Evolutionary conservation across 345 rosid genomes (phyloP).

Genomic region (Aquilaria yunnanensis): DNA sequence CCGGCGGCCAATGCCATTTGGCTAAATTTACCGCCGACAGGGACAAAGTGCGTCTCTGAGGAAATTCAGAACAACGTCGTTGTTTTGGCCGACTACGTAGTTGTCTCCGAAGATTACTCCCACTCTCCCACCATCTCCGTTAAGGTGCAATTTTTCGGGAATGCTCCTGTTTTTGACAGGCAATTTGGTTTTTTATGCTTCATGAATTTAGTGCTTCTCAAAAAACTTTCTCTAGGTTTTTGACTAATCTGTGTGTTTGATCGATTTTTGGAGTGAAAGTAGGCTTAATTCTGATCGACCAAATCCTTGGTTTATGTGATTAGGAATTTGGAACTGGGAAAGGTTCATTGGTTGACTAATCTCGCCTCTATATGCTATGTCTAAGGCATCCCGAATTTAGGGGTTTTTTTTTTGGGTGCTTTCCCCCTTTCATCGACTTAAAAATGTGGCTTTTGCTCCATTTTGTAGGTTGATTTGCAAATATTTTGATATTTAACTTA

Average conservation of each 20-base stretch:
- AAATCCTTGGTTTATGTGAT: too few species aligned
- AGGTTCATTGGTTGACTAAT: too few species aligned
- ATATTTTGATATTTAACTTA: too few species aligned
- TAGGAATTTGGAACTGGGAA: too few species aligned
- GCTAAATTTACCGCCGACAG: conserved; percentile 58
- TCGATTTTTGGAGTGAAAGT: too few species aligned
- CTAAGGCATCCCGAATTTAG: too few species aligned
- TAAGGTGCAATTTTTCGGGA: conserved; percentile 37
- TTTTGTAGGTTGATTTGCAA: background rate
- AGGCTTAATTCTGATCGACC: too few species aligned
- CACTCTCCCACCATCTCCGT: conserved; percentile 49
- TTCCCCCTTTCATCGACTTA: too few species aligned
- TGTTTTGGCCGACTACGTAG: conserved; percentile 76
- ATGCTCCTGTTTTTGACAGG: background rate
- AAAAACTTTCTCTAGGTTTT: too few species aligned
- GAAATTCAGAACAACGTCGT: conserved; percentile 75
- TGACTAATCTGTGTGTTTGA: too few species aligned
- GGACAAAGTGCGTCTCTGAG: conserved; percentile 93
- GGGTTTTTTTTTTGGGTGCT: too few species aligned
- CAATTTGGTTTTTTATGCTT: background rate
- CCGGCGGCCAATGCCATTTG: conserved; percentile 50
- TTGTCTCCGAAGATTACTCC: conserved; percentile 51
- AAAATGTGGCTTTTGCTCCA: background rate
- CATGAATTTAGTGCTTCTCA: background rate
- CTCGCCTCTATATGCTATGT: too few species aligned